phyloP scores from a whole-genome alignment of 441 rosid species.

The Eruca vesicaria region DNA sequence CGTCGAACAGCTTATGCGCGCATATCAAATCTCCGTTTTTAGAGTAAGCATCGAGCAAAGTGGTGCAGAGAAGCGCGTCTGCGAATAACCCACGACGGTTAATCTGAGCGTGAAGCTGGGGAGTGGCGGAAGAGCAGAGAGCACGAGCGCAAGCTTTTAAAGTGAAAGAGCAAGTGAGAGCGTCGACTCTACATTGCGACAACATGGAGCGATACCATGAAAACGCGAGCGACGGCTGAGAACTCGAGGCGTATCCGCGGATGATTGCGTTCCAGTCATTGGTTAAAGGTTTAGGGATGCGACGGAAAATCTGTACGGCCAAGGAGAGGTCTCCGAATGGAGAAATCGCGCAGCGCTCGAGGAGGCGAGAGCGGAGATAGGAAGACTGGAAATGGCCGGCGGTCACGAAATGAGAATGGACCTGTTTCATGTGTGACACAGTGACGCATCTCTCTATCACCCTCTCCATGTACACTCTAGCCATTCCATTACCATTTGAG shows the following conservation, averaged over 20 bases:
- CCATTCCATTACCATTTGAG: conserved; percentile 48
- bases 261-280: conserved; percentile 87
- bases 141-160: conserved; percentile 80
- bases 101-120: conserved; percentile 60
- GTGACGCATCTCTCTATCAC: conserved; percentile 43
- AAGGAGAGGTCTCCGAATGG: conserved; percentile 53
- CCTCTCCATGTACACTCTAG: conserved; percentile 39
- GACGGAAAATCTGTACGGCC: conserved; percentile 55
- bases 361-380: conserved; percentile 63
- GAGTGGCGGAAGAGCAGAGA: conserved; percentile 43
- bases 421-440: conserved; percentile 54
- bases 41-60: conserved; percentile 66
- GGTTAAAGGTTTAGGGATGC: conserved; percentile 58
- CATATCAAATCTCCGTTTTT: conserved; percentile 52
- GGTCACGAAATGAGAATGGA: conserved; percentile 64
- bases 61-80: conserved; percentile 72
- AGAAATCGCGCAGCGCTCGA: conserved; percentile 67
- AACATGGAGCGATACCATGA: conserved; percentile 59
- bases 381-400: conserved; percentile 54
- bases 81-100: conserved; percentile 54
- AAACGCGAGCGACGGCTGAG: conserved; percentile 54
- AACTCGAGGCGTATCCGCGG: conserved; percentile 63
- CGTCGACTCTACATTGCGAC: conserved; percentile 47
- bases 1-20: conserved; percentile 70
- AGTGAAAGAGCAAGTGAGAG: conserved; percentile 77